Conservation (phyloP, 495 filamentous ascomycete genomes). For the Podospora pseudopauciseta region DNA sequence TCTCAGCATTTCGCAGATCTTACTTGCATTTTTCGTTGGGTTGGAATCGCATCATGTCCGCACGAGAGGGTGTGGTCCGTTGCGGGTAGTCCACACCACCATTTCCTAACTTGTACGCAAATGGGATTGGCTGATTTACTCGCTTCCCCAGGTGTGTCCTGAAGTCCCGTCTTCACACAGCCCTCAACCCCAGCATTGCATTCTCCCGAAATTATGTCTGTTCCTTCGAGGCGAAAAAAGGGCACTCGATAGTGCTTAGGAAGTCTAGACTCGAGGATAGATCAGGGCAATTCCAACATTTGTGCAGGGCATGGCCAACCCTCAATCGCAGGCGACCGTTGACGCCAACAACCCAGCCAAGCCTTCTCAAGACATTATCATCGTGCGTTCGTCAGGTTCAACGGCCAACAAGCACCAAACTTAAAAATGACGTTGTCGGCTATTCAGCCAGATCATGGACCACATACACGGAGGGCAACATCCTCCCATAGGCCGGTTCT, state of each 20-base stretch:
- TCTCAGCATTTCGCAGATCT: constrained; percentile 14
- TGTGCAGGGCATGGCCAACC: background rate
- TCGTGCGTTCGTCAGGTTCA: background rate
- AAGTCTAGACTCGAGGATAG: background rate
- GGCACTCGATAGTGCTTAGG: background rate
- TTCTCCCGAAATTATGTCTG: background rate
- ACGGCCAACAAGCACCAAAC: background rate
- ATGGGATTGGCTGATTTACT: constrained; percentile 13
- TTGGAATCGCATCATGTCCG: constrained; percentile 5
- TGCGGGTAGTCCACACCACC: constrained; percentile 15
- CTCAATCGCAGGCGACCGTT: background rate
- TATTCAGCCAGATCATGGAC: background rate
- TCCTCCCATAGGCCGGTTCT: background rate
- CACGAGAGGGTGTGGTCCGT: constrained; percentile 18
- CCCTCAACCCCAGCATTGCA: background rate
- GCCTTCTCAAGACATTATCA: background rate
- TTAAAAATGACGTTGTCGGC: background rate
- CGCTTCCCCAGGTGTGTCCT: background rate
- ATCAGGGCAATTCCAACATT: background rate
- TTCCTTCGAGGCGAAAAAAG: background rate
- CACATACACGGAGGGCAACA: background rate
- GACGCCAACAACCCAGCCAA: background rate
- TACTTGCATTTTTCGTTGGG: constrained; percentile 3
- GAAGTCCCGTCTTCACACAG: background rate
- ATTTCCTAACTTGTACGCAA: background rate